Evolutionary conservation across 2,329 filamentous ascomycete species (phyloP).

Genomic region (Colletotrichum melonis): DNA sequence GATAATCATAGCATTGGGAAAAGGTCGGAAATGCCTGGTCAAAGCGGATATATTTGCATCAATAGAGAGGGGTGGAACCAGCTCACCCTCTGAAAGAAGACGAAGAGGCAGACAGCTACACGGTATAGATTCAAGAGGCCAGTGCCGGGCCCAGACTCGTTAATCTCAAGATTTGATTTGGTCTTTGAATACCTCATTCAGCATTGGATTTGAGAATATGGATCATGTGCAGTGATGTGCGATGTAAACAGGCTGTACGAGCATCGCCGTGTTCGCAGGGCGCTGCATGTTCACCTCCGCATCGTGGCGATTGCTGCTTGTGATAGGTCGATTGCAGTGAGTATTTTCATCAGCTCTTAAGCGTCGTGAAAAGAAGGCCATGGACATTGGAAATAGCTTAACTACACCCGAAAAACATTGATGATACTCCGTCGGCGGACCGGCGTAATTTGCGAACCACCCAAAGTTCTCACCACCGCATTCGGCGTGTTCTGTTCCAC

Average conservation of each 20-base stretch:
- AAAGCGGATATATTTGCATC: conserved; percentile 14
- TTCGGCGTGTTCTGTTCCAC: background rate
- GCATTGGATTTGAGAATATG: too few species aligned
- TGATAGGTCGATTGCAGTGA: background rate
- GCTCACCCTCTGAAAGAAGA: background rate
- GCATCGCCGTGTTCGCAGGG: background rate
- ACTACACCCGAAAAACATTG: background rate
- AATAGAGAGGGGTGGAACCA: conserved; percentile 3
- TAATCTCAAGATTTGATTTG: background rate
- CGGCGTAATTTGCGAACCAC: background rate
- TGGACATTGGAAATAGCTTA: background rate
- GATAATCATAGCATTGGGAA: conserved; percentile 25
- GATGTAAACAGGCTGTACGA: background rate
- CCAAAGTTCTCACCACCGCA: too few species aligned
- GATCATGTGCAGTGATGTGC: too few species aligned
- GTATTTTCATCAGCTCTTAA: background rate
- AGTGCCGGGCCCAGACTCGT: background rate
- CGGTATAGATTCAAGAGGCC: conserved; percentile 8
- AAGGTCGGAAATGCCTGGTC: conserved; percentile 1
- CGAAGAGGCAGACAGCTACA: conserved; percentile 4
- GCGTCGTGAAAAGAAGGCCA: too few species aligned
- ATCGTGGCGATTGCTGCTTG: background rate
- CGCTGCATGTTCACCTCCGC: background rate
- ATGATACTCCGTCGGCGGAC: background rate
- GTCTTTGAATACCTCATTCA: background rate